These are phyloP conservation scores for Solanum sejunctum DNA, from an alignment of 257 asterid genomes.

Conservation along the genomic window DNA sequence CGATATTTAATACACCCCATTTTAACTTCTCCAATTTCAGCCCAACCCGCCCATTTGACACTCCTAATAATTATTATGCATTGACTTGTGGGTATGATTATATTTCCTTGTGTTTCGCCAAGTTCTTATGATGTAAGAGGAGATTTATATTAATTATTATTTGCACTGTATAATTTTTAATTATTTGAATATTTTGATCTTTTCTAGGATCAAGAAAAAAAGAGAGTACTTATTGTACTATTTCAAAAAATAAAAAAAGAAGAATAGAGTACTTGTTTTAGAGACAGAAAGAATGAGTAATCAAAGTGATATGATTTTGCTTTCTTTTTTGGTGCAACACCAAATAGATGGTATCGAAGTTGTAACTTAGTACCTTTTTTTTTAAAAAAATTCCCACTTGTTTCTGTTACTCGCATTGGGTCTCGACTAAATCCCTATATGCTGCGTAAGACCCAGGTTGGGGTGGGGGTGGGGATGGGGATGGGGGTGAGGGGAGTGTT, in stretches of 20 bases:
- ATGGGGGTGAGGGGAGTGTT: neutral
- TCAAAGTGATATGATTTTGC: neutral
- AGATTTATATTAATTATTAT: neutral
- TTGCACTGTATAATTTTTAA: neutral
- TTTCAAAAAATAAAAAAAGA: neutral
- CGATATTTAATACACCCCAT: no score
- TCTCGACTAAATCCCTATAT: neutral
- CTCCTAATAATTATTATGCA: no score
- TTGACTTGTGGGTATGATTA: neutral
- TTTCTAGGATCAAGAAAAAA: neutral
- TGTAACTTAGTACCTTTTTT: neutral
- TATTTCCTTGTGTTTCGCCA: neutral
- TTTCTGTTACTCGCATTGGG: neutral
- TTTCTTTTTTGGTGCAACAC: neutral
- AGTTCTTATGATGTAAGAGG: neutral
- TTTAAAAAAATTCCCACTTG: neutral
- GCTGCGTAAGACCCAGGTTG: neutral
- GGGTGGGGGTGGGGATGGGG: neutral
- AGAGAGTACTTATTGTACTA: neutral
- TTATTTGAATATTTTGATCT: neutral
- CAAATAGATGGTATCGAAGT: neutral
- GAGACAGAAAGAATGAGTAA: neutral
- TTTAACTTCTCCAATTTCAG: no score
- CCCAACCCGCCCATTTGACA: no score
- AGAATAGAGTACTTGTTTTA: neutral